These are phyloP conservation scores for Debaryomyces subglobosus DNA, from an alignment of 1,139 yeast genomes.

Conservation along the genomic window DNA sequence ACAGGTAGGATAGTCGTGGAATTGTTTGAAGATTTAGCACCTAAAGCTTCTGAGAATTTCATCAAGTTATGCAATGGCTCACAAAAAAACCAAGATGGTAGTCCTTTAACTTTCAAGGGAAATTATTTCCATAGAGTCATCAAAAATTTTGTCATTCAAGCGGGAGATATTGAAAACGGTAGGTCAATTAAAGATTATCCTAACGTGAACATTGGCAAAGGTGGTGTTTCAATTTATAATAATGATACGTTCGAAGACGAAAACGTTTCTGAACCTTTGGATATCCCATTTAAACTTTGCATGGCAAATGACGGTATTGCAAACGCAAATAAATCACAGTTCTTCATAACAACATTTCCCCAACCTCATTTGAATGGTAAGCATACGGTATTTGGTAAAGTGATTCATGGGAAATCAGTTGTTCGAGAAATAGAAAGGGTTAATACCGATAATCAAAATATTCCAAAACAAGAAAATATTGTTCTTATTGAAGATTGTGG, in stretches of 20 bases:
- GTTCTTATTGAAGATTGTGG: slow-evolving; percentile 68
- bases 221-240: slow-evolving; percentile 52
- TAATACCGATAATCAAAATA: slow-evolving; percentile 43
- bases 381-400: slow-evolving; percentile 77
- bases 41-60: slow-evolving; percentile 60
- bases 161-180: slow-evolving; percentile 59
- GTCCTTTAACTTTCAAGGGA: slow-evolving; percentile 33
- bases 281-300: slow-evolving; percentile 56
- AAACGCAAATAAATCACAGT: slow-evolving; percentile 71
- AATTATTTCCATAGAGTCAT: slow-evolving; percentile 68
- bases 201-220: slow-evolving; percentile 47
- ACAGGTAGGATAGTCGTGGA: slow-evolving; percentile 71
- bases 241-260: slow-evolving; percentile 60
- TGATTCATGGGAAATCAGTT: slow-evolving; percentile 67
- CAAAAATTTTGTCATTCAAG: slow-evolving; percentile 79
- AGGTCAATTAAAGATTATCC: slow-evolving; percentile 29
- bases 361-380: slow-evolving; percentile 75
- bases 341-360: slow-evolving; percentile 73
- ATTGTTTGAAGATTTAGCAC: slow-evolving; percentile 56
- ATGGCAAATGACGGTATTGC: slow-evolving; percentile 72
- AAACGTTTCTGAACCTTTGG: slow-evolving; percentile 50
- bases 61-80: slow-evolving; percentile 44
- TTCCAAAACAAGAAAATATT: slow-evolving; percentile 45
- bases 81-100: slow-evolving; percentile 24
- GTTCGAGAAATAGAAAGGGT: slow-evolving; percentile 64